Evolutionary conservation across 768 basidiomycete genomes (phyloP).

Genomic region (Calocybe gangraenosa): DNA sequence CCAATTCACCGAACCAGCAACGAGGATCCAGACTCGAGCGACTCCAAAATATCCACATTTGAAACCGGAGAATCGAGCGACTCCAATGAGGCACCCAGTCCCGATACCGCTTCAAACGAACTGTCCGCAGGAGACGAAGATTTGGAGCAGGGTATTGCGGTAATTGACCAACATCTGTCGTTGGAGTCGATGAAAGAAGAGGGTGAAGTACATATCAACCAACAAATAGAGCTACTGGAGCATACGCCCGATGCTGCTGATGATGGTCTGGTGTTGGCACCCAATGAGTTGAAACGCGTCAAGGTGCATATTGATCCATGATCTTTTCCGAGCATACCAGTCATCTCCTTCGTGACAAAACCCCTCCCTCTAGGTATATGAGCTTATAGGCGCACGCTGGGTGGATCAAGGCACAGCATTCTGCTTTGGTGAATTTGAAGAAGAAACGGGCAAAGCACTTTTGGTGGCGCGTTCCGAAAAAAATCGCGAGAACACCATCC

Average conservation of each 20-base stretch:
- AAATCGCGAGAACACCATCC: constrained; percentile 66
- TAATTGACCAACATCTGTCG: constrained; percentile 10
- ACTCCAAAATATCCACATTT: constrained; percentile 7
- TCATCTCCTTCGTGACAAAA: constrained; percentile 5
- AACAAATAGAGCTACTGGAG: constrained; percentile 45
- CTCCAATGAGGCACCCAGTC: not conserved
- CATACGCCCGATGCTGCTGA: constrained; percentile 42
- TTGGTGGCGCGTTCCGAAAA: constrained; percentile 82
- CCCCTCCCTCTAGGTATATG: constrained; percentile 69
- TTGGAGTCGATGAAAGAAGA: constrained; percentile 30
- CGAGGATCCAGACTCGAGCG: constrained; percentile 4
- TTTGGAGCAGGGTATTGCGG: constrained; percentile 17
- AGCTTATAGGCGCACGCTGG: constrained; percentile 89
- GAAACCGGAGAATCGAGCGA: constrained; percentile 2
- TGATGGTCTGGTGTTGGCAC: constrained; percentile 57
- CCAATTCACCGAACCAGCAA: constrained; percentile 11
- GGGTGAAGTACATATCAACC: constrained; percentile 30
- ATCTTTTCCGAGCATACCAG: not conserved
- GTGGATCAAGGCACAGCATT: constrained; percentile 96
- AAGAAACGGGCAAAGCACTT: constrained; percentile 71
- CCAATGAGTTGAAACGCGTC: constrained; percentile 80
- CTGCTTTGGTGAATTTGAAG: constrained; percentile 85
- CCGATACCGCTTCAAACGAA: not conserved
- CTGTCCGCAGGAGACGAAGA: constrained; percentile 14
- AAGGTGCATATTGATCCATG: constrained; percentile 42